phyloP scores from a whole-genome alignment of 2,329 filamentous ascomycete genomes.

The Neurospora sp. region DNA sequence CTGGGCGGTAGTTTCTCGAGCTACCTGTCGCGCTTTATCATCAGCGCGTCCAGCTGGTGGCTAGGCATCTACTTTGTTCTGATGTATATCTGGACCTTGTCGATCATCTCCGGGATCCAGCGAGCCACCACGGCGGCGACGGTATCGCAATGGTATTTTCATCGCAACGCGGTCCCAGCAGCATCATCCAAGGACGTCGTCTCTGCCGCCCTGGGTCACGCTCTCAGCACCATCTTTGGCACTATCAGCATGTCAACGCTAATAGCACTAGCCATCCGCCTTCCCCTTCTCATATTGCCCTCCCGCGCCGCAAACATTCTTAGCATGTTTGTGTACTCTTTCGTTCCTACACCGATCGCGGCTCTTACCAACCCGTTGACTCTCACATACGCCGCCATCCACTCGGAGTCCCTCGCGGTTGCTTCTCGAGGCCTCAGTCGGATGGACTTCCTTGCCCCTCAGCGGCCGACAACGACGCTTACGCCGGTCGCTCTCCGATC shows the following conservation, averaged over 20 bases:
- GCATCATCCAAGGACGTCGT: slow-evolving; percentile 76
- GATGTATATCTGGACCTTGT: slow-evolving; percentile 91
- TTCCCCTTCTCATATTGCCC: slow-evolving; percentile 79
- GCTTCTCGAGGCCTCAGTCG: slow-evolving; percentile 73
- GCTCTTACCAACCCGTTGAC: slow-evolving; percentile 85
- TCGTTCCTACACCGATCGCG: slow-evolving; percentile 77
- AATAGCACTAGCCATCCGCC: slow-evolving; percentile 67
- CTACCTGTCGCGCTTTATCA: slow-evolving; percentile 57
- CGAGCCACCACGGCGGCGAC: slow-evolving; percentile 87
- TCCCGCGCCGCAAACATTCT: slow-evolving; percentile 55
- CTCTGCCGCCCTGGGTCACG: slow-evolving; percentile 70
- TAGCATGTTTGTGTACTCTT: slow-evolving; percentile 53
- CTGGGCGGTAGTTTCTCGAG: slow-evolving; percentile 77
- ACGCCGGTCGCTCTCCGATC: slow-evolving; percentile 42
- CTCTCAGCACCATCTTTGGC: slow-evolving; percentile 78
- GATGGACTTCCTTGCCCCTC: slow-evolving; percentile 68
- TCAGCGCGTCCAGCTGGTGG: slow-evolving; percentile 89
- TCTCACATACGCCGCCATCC: slow-evolving; percentile 87
- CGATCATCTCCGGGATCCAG: slow-evolving; percentile 79
- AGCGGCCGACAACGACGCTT: slow-evolving; percentile 63
- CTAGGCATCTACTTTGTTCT: slow-evolving; percentile 85
- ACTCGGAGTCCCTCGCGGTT: slow-evolving; percentile 70
- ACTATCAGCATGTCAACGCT: slow-evolving; percentile 85
- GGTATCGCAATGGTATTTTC: slow-evolving; percentile 98
- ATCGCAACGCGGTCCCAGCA: slow-evolving; percentile 71